Conservation (phyloP, 345 rosid genomes). For the Passiflora organensis region DNA sequence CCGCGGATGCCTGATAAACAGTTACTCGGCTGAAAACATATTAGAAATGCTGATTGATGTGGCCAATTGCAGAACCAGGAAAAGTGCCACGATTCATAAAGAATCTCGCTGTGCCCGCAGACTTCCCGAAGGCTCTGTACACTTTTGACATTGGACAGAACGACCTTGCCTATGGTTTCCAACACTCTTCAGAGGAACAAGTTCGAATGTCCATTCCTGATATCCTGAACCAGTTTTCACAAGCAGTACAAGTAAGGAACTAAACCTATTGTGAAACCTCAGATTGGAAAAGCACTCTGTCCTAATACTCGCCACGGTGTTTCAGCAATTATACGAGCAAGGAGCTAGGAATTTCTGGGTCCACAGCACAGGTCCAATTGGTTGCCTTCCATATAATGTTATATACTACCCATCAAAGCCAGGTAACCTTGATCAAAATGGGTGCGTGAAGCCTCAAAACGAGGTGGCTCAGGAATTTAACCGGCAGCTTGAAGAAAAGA, state of each 20-base stretch:
- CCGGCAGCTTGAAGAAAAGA: conserved; percentile 26
- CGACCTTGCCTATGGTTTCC: conserved; percentile 37
- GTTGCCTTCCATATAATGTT: conserved; percentile 47
- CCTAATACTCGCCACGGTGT: background rate
- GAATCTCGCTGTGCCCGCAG: background rate
- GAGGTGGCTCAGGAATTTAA: conserved; percentile 48
- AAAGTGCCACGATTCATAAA: background rate
- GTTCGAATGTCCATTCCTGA: conserved; percentile 39
- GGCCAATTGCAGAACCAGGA: background rate
- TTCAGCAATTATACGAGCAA: conserved; percentile 31
- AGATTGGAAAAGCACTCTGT: background rate
- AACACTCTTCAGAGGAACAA: conserved; percentile 28
- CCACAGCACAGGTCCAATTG: conserved; percentile 73
- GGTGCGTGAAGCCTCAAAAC: conserved; percentile 45
- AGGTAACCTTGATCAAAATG: conserved; percentile 32
- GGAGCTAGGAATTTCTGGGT: conserved; percentile 65
- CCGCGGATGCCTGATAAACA: background rate
- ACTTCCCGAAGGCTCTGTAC: conserved; percentile 41
- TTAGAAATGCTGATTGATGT: background rate
- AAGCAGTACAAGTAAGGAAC: conserved; percentile 32
- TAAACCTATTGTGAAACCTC: background rate
- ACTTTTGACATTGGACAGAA: conserved; percentile 63
- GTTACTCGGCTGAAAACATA: background rate
- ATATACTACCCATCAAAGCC: conserved; percentile 21
- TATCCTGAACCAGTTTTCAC: conserved; percentile 31